Conservation (phyloP, 176 grass and related monocot genomes). For the Hsuehochloa calcarea region DNA sequence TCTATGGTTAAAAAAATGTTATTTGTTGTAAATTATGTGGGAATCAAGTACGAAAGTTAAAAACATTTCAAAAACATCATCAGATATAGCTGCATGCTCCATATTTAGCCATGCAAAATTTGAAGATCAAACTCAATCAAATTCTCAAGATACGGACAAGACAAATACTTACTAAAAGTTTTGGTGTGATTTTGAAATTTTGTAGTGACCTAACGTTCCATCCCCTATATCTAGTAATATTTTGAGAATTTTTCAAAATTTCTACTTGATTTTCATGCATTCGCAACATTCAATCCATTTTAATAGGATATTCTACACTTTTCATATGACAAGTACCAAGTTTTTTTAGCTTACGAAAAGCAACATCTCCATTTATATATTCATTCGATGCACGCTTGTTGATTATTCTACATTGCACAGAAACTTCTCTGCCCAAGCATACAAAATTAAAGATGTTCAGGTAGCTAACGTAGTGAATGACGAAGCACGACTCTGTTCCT, state of each 20-base stretch:
- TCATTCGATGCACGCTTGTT: background rate
- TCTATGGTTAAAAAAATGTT: too few species aligned
- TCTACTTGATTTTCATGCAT: background rate
- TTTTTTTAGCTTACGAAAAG: background rate
- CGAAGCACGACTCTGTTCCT: too few species aligned
- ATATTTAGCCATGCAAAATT: background rate
- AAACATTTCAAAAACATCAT: background rate
- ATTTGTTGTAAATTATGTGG: background rate
- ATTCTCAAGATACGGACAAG: background rate
- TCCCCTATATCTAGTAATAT: background rate
- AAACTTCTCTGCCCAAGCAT: background rate
- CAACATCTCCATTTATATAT: background rate
- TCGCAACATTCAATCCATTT: background rate
- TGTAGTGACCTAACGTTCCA: background rate
- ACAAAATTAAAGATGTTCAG: background rate
- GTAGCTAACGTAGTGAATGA: background rate
- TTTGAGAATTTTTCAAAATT: background rate
- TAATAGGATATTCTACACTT: background rate
- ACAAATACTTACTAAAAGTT: background rate
- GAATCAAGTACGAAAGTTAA: background rate
- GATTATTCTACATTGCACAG: background rate
- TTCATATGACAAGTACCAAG: background rate
- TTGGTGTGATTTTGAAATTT: background rate
- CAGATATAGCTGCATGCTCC: background rate
- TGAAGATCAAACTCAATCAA: background rate